Evolutionary conservation across 805 yeast genomes (phyloP).

Genomic region (Cephaloascus albidus): DNA sequence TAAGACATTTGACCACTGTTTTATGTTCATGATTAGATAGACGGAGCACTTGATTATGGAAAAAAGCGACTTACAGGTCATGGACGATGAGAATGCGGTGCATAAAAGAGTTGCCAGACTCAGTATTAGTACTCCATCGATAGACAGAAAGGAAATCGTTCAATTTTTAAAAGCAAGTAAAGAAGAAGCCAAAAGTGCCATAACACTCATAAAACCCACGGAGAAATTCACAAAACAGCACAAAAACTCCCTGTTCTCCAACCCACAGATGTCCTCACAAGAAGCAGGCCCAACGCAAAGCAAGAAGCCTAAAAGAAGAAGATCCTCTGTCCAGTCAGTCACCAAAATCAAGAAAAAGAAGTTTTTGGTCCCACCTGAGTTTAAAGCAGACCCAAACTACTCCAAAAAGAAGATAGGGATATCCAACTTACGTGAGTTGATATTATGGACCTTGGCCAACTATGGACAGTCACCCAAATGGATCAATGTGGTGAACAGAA

Average conservation of each 20-base stretch:
- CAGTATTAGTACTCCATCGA: conserved; percentile 12
- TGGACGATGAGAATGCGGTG: conserved; percentile 11
- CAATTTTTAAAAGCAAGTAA: neutral
- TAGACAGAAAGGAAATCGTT: conserved; percentile 2
- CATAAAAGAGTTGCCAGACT: conserved; percentile 16
- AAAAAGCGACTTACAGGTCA: conserved; percentile 10
- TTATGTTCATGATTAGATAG: neutral
- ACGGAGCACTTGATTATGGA: conserved; percentile 1
- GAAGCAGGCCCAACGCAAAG: neutral
- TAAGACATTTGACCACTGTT: neutral
- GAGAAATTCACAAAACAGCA: neutral
- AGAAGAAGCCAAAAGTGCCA: neutral
- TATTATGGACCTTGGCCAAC: conserved; percentile 26
- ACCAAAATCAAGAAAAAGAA: conserved; percentile 18
- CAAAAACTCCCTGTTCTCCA: neutral
- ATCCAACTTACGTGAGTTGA: conserved; percentile 36
- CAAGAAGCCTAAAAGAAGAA: conserved; percentile 19
- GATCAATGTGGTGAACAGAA: conserved; percentile 38
- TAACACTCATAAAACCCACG: neutral
- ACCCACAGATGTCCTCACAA: neutral
- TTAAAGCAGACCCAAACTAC: conserved; percentile 7
- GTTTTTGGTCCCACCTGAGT: conserved; percentile 14
- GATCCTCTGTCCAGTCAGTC: conserved; percentile 24
- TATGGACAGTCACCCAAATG: conserved; percentile 30
- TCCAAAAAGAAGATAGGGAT: conserved; percentile 17